These are phyloP conservation scores for Gamsiella multidivaricata DNA, from an alignment of 192 early-diverging fungal species.

Conservation along the genomic window DNA sequence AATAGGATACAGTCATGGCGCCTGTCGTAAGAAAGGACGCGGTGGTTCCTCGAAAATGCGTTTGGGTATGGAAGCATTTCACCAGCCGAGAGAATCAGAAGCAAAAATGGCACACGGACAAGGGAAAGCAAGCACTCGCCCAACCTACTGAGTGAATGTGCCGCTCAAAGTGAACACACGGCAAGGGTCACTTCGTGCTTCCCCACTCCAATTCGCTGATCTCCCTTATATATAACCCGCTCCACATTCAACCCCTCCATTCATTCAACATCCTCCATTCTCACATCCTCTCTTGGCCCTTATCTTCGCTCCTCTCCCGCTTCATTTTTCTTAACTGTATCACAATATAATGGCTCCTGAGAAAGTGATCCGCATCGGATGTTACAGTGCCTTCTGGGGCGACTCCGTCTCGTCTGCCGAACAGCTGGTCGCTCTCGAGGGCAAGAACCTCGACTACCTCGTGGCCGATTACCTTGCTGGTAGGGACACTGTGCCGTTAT, in stretches of 20 bases:
- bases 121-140: too few relatives aligned
- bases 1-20: too few relatives aligned
- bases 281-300: too few relatives aligned
- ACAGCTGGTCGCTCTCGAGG: conserved; percentile 64
- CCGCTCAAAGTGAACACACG: conserved; percentile 7
- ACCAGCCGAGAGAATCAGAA: too few relatives aligned
- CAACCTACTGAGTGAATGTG: too few relatives aligned
- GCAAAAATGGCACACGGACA: background rate
- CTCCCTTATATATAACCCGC: conserved; percentile 5
- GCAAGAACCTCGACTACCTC: conserved; percentile 62
- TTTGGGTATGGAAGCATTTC: too few relatives aligned
- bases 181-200: conserved; percentile 15
- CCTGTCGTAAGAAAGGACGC: too few relatives aligned
- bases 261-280: background rate
- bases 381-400: conserved; percentile 72
- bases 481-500: too few relatives aligned
- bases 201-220: background rate
- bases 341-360: conserved; percentile 2
- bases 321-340: background rate
- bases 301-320: background rate
- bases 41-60: too few relatives aligned
- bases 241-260: conserved; percentile 5
- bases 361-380: conserved; percentile 67
- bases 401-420: conserved; percentile 64
- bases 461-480: conserved; percentile 76